phyloP scores from a whole-genome alignment of 257 asterid species.

The Mentha longifolia region DNA sequence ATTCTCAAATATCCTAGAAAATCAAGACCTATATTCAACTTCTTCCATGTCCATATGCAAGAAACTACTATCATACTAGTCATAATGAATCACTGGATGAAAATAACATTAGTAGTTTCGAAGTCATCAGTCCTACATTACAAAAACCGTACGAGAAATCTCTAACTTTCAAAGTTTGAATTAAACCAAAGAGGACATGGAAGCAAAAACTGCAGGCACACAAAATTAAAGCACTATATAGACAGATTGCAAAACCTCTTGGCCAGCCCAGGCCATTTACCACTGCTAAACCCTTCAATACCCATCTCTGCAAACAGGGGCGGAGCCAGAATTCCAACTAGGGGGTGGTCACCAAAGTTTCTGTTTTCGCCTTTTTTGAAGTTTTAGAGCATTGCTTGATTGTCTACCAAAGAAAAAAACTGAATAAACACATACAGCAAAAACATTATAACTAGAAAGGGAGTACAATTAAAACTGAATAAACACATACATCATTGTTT shows the following conservation, averaged over 20 bases:
- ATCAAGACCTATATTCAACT: not conserved
- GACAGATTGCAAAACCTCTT: conserved; percentile 68
- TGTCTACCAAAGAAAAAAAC: too few species aligned
- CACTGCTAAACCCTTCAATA: conserved; percentile 53
- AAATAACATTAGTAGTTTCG: not conserved
- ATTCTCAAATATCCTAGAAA: conserved; percentile 13
- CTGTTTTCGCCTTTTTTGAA: too few species aligned
- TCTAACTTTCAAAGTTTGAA: too few species aligned
- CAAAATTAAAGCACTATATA: conserved; percentile 25
- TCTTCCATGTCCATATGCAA: conserved; percentile 17
- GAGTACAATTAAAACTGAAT: too few species aligned
- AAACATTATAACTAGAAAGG: too few species aligned
- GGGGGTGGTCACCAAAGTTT: too few species aligned
- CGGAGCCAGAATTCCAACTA: too few species aligned
- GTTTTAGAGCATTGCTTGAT: too few species aligned
- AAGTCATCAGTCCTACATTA: too few species aligned
- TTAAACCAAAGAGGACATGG: not conserved
- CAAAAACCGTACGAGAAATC: too few species aligned
- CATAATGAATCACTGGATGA: conserved; percentile 18
- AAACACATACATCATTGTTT: too few species aligned
- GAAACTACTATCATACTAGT: not conserved
- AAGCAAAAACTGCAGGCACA: conserved; percentile 7
- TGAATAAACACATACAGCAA: too few species aligned
- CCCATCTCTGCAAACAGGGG: conserved; percentile 54
- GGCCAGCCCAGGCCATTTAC: conserved; percentile 51